A percentile compares a stretch with the other conserved stretches of the same genome.
phyloP scores from a whole-genome alignment of 2,329 filamentous ascomycete species.

The Ambrosiella cleistominuta region DNA sequence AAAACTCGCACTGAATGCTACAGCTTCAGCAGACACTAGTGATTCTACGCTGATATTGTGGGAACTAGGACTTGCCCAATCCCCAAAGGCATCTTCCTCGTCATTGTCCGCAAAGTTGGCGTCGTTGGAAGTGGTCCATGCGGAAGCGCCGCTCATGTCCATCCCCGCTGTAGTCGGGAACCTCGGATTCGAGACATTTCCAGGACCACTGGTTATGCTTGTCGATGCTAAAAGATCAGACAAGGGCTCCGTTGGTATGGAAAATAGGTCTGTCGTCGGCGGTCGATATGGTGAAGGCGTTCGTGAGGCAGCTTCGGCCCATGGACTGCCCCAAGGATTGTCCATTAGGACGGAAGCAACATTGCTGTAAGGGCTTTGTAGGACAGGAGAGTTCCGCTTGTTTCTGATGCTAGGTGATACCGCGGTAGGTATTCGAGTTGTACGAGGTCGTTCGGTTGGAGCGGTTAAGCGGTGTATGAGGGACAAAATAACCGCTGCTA shows the following conservation, averaged over 20 bases:
- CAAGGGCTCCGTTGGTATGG: neutral
- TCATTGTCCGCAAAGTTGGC: neutral
- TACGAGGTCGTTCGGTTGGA: neutral
- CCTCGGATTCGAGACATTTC: conserved; percentile 1
- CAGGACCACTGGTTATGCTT: neutral
- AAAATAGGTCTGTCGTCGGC: neutral
- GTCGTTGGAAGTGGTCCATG: conserved; percentile 5
- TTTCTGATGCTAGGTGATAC: neutral
- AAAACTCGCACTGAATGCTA: conserved; percentile 6
- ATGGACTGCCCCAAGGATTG: conserved; percentile 46
- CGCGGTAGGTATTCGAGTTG: neutral
- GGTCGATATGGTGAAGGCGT: conserved; percentile 7
- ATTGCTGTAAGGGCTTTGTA: conserved; percentile 1
- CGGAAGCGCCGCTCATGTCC: conserved; percentile 6
- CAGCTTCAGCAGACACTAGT: neutral
- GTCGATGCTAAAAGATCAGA: no score
- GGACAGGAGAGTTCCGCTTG: neutral
- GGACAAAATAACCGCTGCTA: neutral
- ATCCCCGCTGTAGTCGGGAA: neutral
- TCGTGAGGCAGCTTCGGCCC: conserved; percentile 24
- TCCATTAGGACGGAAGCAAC: conserved; percentile 27
- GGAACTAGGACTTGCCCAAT: conserved; percentile 2
- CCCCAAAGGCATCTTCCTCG: conserved; percentile 5
- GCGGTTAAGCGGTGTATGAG: neutral
- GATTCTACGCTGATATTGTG: neutral